phyloP scores from a whole-genome alignment of 768 basidiomycete species.

The Galerina marginata region DNA sequence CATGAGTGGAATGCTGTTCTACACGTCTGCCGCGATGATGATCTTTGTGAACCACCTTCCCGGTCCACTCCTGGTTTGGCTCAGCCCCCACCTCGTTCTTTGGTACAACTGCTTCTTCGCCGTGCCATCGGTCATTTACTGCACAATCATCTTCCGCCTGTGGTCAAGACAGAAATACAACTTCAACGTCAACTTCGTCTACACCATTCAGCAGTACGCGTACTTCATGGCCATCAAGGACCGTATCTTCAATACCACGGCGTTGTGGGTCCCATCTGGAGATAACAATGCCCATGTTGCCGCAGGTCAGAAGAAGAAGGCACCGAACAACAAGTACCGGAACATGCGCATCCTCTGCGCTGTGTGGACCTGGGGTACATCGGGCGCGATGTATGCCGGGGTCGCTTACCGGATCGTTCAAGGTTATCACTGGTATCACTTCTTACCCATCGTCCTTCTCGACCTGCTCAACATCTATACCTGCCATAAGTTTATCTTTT shows the following conservation, averaged over 20 bases:
- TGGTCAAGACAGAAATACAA: constrained; percentile 33
- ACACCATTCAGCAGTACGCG: constrained; percentile 32
- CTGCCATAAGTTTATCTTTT: constrained; percentile 30
- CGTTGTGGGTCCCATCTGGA: constrained; percentile 32
- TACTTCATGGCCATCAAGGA: constrained; percentile 36
- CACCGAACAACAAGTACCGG: constrained; percentile 31
- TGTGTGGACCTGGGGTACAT: constrained; percentile 28
- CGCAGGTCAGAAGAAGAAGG: constrained; percentile 26
- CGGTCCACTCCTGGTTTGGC: constrained; percentile 28
- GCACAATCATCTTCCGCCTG: constrained; percentile 29
- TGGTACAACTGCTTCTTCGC: constrained; percentile 34
- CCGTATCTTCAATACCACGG: constrained; percentile 31
- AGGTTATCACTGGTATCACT: constrained; percentile 29
- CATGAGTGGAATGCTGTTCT: constrained; percentile 33
- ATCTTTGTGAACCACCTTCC: constrained; percentile 28
- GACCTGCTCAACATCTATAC: constrained; percentile 27
- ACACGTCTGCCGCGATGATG: constrained; percentile 30
- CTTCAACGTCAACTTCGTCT: constrained; percentile 32
- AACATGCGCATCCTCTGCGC: constrained; percentile 34
- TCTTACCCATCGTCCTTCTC: constrained; percentile 24
- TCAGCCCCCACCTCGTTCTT: constrained; percentile 27
- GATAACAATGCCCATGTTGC: constrained; percentile 27
- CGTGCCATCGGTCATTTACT: constrained; percentile 32
- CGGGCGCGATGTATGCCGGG: constrained; percentile 21
- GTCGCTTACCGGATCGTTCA: constrained; percentile 25